phyloP scores from a whole-genome alignment of 2,329 filamentous ascomycete species.

The Chrysoporthe cubensis region DNA sequence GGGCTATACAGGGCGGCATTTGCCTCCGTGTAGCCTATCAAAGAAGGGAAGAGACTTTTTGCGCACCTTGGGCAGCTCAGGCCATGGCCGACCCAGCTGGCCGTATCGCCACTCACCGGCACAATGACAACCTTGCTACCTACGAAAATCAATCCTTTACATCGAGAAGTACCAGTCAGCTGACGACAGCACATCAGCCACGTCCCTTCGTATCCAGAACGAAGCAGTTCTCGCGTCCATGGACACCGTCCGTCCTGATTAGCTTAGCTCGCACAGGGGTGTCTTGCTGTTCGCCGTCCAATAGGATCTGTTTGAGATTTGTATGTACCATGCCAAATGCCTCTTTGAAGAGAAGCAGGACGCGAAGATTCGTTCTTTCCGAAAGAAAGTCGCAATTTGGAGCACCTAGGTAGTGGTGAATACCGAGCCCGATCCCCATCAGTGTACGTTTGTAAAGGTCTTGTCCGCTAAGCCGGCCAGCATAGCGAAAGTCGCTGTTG shows the following conservation, averaged over 20 bases:
- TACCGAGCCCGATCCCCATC: not conserved
- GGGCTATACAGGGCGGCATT: too few species aligned
- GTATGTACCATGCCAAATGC: conserved; percentile 4
- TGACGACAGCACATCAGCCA: conserved; percentile 19
- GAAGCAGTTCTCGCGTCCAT: conserved; percentile 22
- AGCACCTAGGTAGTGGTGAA: not conserved
- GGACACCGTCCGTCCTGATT: conserved; percentile 14
- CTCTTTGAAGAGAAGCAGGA: not conserved
- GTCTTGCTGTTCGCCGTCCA: conserved; percentile 3
- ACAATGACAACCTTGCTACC: conserved; percentile 14
- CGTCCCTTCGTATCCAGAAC: conserved; percentile 28
- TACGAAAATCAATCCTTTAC: conserved; percentile 20
- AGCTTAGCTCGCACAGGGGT: not conserved
- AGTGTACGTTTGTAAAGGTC: too few species aligned
- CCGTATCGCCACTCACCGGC: not conserved
- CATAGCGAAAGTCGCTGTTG: too few species aligned
- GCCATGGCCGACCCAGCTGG: not conserved
- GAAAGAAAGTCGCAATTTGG: not conserved
- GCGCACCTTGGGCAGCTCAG: not conserved
- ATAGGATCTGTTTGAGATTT: not conserved
- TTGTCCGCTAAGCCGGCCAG: too few species aligned
- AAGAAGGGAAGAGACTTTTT: too few species aligned
- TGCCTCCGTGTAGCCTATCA: too few species aligned
- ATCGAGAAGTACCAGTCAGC: conserved; percentile 21
- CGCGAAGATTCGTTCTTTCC: too few species aligned